phyloP scores from a whole-genome alignment of 108 stramenopile genomes.

The Epipyxis sp. region DNA sequence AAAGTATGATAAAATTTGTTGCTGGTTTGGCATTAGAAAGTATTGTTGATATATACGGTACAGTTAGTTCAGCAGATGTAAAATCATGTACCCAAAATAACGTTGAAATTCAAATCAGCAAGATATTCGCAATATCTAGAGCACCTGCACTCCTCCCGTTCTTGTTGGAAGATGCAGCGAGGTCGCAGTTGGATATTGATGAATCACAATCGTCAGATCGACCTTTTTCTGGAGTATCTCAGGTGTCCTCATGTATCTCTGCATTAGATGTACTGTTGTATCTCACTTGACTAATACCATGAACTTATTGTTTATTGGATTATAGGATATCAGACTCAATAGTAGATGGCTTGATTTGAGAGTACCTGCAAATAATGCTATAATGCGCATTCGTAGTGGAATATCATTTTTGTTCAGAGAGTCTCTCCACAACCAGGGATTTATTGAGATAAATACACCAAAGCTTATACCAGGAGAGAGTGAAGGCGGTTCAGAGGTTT shows the following conservation, averaged over 20 bases:
- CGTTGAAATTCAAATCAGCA: slow-evolving; percentile 73
- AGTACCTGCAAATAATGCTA: slow-evolving; percentile 90
- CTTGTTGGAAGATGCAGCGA: slow-evolving; percentile 85
- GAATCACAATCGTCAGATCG: slow-evolving; percentile 81
- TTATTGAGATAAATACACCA: slow-evolving; percentile 90
- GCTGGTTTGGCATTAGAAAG: slow-evolving; percentile 80
- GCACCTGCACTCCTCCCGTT: slow-evolving; percentile 81
- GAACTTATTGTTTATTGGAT: not conserved
- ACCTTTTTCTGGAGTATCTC: slow-evolving; percentile 83
- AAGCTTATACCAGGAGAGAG: slow-evolving; percentile 91
- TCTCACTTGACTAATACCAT: not conserved
- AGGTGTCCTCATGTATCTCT: too few relatives aligned
- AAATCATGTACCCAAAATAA: slow-evolving; percentile 67
- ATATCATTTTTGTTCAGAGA: slow-evolving; percentile 67
- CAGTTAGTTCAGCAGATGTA: slow-evolving; percentile 63
- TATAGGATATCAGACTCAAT: slow-evolving; percentile 72
- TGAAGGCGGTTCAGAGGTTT: slow-evolving; percentile 91
- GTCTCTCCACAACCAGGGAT: slow-evolving; percentile 78
- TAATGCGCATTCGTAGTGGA: slow-evolving; percentile 69
- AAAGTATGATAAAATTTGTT: slow-evolving; percentile 82
- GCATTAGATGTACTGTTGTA: slow-evolving; percentile 28
- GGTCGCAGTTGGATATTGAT: slow-evolving; percentile 82
- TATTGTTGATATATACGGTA: slow-evolving; percentile 84
- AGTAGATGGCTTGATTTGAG: slow-evolving; percentile 91
- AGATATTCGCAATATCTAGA: slow-evolving; percentile 77